phyloP scores from a whole-genome alignment of 2,329 filamentous ascomycete species.

The Colletotrichum caudatum region DNA sequence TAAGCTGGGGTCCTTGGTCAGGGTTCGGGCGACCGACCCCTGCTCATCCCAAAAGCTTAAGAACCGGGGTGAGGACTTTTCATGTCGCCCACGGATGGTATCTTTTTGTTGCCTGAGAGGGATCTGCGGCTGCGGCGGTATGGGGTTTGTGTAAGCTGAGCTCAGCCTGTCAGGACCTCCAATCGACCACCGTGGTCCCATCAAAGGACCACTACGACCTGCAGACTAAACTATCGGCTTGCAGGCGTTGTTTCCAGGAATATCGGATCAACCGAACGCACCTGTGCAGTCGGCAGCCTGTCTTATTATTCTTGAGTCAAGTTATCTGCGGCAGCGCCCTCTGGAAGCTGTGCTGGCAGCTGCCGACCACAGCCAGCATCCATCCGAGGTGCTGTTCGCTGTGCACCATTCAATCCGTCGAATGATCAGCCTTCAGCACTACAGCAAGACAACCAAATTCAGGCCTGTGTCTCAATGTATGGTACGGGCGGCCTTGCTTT shows the following conservation, averaged over 20 bases:
- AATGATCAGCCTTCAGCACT: slow-evolving; percentile 18
- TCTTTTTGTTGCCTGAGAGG: neutral
- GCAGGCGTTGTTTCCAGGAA: slow-evolving; percentile 20
- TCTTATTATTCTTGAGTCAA: slow-evolving; percentile 9
- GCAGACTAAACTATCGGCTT: neutral
- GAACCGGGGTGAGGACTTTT: slow-evolving; percentile 14
- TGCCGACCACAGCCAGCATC: slow-evolving; percentile 5
- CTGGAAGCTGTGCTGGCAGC: neutral
- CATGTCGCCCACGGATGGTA: slow-evolving; percentile 23
- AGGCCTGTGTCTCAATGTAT: neutral
- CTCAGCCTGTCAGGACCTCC: neutral
- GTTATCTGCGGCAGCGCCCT: slow-evolving; percentile 17
- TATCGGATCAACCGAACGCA: slow-evolving; percentile 14
- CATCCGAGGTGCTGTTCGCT: slow-evolving; percentile 28
- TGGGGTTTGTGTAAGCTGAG: slow-evolving; percentile 2
- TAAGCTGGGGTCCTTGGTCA: slow-evolving; percentile 13
- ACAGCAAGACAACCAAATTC: slow-evolving; percentile 8
- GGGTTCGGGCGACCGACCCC: slow-evolving; percentile 27
- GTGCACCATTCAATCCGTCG: neutral
- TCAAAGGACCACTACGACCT: neutral
- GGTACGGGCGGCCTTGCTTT: neutral
- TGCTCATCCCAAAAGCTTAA: slow-evolving; percentile 35
- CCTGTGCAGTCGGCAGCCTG: neutral
- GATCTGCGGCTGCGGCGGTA: neutral
- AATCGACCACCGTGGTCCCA: neutral